Evolutionary conservation across 768 basidiomycete genomes (phyloP), one percentile per base, ranked within the genome.

Genomic region (Tricholoma flavovirens): DNA sequence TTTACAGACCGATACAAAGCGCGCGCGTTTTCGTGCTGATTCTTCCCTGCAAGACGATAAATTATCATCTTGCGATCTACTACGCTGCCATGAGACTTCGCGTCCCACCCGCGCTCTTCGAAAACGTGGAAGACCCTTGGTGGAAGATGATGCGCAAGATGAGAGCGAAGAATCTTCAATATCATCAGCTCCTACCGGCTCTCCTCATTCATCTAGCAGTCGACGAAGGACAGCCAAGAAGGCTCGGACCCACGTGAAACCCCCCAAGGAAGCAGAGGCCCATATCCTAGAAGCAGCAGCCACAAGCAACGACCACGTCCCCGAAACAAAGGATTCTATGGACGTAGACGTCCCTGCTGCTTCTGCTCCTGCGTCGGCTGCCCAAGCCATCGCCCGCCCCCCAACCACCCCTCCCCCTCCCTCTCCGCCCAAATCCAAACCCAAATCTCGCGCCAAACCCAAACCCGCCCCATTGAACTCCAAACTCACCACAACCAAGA

Each of bases 11-110:
- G 90, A 91, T 62, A 53, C 69, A 36, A 90, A 81, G 69, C 87
- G 90, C 45, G 90, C 90, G 0, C 77, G 88, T 5, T 92, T 90
- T 73, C 82, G 88, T 50, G 82, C 83, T 5, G 90, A 92, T 68
- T 86, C 90, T 14, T 83, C 85, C 1, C 69, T 74, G 1, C 70
- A 78, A 17, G 74, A 87, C 57, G 90, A 92, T 65, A 90, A 84
- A 66, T 77, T 91, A 54, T 69, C 69, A 1, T 79, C 86, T 0
- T 92, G 90, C 64, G 68, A 75, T 21, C 67, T 69, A 3, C 63
- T 81, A 10, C 77, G 82, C 26, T 91, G 88, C 60, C 80, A 74
- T 55, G 76, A 78, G 29, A 75, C 73, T 8, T 67, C 64, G 1
- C 63, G 66, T 7, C 64, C 69, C 8, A 58, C 65, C 40, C 62